phyloP scores from a whole-genome alignment of 2,329 filamentous ascomycete genomes.

The Cercospora sp. region DNA sequence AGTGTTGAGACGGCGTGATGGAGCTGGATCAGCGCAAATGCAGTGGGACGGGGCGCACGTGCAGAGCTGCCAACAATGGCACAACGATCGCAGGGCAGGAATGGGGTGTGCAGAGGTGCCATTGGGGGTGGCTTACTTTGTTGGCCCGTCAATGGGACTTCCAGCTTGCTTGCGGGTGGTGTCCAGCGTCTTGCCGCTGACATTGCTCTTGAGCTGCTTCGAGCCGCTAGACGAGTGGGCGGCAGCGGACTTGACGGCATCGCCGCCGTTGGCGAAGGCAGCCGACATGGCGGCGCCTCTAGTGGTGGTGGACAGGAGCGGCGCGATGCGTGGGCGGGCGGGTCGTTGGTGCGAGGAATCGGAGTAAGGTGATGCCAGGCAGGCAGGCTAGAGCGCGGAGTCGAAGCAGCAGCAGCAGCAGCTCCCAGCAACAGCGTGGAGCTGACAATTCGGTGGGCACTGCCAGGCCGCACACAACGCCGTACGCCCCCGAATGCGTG shows the following conservation, averaged over 20 bases:
- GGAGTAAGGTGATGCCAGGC: slow-evolving; percentile 2
- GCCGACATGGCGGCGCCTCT: slow-evolving; percentile 32
- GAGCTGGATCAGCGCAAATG: slow-evolving; percentile 11
- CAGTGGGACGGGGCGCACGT: slow-evolving; percentile 13
- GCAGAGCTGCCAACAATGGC: slow-evolving; percentile 1
- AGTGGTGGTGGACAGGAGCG: slow-evolving; percentile 21
- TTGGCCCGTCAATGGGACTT: slow-evolving; percentile 55
- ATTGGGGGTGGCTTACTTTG: slow-evolving; percentile 51
- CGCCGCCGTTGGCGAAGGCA: slow-evolving; percentile 34
- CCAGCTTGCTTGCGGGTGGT: slow-evolving; percentile 56
- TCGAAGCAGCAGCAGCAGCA: slow-evolving; percentile 3
- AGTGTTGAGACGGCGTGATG: background rate
- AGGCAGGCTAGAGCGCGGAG: slow-evolving; percentile 1
- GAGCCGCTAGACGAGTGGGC: slow-evolving; percentile 15
- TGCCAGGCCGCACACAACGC: slow-evolving; percentile 4
- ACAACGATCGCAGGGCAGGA: background rate
- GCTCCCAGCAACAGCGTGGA: background rate
- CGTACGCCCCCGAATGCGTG: background rate
- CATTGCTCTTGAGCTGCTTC: slow-evolving; percentile 53
- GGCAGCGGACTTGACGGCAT: slow-evolving; percentile 23
- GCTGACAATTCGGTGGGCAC: background rate
- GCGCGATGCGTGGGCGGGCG: slow-evolving; percentile 12
- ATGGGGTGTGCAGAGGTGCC: slow-evolving; percentile 5
- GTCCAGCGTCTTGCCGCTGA: slow-evolving; percentile 53
- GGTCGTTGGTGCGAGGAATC: slow-evolving; percentile 5